Conservation (phyloP, 306 rosid species). For the Vicia faba region DNA sequence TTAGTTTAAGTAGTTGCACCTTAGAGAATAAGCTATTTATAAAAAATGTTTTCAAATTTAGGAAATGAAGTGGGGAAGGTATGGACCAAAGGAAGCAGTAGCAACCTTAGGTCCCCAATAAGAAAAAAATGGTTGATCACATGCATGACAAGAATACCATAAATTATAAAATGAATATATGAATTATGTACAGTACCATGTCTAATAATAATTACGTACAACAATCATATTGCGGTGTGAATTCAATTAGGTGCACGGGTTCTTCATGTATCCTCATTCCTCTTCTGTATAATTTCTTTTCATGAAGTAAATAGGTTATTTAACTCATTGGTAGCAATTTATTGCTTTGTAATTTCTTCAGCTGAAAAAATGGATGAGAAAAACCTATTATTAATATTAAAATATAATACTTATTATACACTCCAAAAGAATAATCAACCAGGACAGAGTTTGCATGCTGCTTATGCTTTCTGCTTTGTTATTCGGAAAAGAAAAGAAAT, state of each 20-base stretch:
- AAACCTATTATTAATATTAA: neutral
- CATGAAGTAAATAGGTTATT: constrained; percentile 4
- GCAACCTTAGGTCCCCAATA: constrained; percentile 39
- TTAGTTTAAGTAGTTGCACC: too few species aligned
- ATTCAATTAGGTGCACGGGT: constrained; percentile 74
- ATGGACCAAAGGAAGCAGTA: constrained; percentile 46
- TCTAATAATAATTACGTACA: neutral
- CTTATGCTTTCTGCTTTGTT: constrained; percentile 39
- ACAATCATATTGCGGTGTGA: constrained; percentile 39
- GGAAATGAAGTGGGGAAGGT: constrained; percentile 34
- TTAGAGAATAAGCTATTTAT: too few species aligned
- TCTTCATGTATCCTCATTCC: constrained; percentile 51
- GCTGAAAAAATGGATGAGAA: neutral
- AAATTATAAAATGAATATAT: constrained; percentile 37
- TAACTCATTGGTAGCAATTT: constrained; percentile 19
- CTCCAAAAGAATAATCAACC: constrained; percentile 9
- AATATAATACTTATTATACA: neutral
- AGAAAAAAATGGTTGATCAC: constrained; percentile 72
- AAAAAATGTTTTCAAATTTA: neutral
- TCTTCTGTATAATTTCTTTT: neutral
- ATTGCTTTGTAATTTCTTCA: constrained; percentile 13
- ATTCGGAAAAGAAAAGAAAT: constrained; percentile 37
- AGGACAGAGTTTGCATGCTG: constrained; percentile 44
- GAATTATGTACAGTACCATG: neutral
- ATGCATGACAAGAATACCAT: constrained; percentile 62